phyloP scores from a whole-genome alignment of 2,329 filamentous ascomycete genomes.

The Aspergillus calidoustus region DNA sequence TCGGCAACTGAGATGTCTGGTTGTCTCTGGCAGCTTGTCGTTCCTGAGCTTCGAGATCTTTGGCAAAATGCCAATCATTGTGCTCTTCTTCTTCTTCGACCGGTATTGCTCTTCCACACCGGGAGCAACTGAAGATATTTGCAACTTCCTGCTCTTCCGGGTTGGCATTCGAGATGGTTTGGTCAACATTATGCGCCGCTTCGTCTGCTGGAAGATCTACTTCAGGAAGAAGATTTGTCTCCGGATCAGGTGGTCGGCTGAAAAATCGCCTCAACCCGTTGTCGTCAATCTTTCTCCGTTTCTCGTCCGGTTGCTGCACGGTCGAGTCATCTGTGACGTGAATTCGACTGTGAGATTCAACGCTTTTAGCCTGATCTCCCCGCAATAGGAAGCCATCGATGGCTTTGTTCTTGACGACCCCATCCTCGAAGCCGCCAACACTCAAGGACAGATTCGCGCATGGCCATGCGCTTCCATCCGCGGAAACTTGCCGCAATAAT shows the following conservation, averaged over 20 bases:
- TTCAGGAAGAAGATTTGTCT: slow-evolving; percentile 17
- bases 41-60: slow-evolving; percentile 75
- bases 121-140: slow-evolving; percentile 59
- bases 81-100: slow-evolving; percentile 72
- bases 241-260: slow-evolving; percentile 40
- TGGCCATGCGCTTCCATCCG: slow-evolving; percentile 82
- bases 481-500: slow-evolving; percentile 75
- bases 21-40: slow-evolving; percentile 39
- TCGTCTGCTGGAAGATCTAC: background rate
- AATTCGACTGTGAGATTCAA: slow-evolving; percentile 32
- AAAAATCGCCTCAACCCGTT: slow-evolving; percentile 65
- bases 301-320: slow-evolving; percentile 35
- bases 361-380: slow-evolving; percentile 60
- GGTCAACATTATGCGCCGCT: background rate
- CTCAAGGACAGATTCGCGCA: slow-evolving; percentile 88
- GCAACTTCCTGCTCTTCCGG: background rate
- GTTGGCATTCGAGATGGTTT: background rate
- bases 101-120: slow-evolving; percentile 67
- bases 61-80: slow-evolving; percentile 92
- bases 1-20: slow-evolving; percentile 20
- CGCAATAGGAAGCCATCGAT: slow-evolving; percentile 85
- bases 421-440: slow-evolving; percentile 91
- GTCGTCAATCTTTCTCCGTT: slow-evolving; percentile 54
- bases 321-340: slow-evolving; percentile 22
- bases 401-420: slow-evolving; percentile 78